Evolutionary conservation across 129 eudicot species (phyloP), one percentile per base, ranked within the genome.

Genomic region (Centrapalus pauciflorus): DNA sequence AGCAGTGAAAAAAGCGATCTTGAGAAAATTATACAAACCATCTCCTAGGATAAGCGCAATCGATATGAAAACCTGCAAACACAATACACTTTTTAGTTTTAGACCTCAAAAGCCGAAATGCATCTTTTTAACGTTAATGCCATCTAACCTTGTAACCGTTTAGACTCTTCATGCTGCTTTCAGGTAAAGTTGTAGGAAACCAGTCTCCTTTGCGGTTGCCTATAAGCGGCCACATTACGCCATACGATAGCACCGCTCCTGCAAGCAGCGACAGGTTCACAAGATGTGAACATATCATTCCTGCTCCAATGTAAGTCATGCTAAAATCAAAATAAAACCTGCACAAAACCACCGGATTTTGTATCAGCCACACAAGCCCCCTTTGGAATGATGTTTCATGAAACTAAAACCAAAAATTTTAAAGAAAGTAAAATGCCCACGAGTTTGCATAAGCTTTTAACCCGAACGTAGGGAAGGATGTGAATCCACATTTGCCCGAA

Each of bases 261-360:
- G 83, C 76, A 55, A 90, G 93, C 82, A 87, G 61, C 23, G 97
- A 90, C 58, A 90, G 70, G 80, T 87, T 90, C 77, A 90, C 97
- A 1, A 90, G 86, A 77, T 90, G 97, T 45, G 97, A 90, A 75
- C 97, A 90, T 43, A 90, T 87, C 97, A 91, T 91, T 59, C 97
- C 97, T 43, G 97, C 96, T 55, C 97, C 97, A 16, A 91, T 38
- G 60, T 91, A 91, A 2, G 96, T 91, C 96, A 79, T 81, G 38
- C 90, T 83, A 72, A 91, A 91, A 75, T 91, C 97, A 60, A 91
- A 91, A 85, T 82, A 91, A 77, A 91, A 91, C 56, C 97, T 91
- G 94, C 90, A 80, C 80, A 76, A 32, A 32, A 79, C 12, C 46
- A 27, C 64, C 5, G 2, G n/a, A 60, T 11, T 45, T 16, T 17